Base-by-base conservation (phyloP, 1,284 basidiomycete species). In the Naganishia albida region DNA sequence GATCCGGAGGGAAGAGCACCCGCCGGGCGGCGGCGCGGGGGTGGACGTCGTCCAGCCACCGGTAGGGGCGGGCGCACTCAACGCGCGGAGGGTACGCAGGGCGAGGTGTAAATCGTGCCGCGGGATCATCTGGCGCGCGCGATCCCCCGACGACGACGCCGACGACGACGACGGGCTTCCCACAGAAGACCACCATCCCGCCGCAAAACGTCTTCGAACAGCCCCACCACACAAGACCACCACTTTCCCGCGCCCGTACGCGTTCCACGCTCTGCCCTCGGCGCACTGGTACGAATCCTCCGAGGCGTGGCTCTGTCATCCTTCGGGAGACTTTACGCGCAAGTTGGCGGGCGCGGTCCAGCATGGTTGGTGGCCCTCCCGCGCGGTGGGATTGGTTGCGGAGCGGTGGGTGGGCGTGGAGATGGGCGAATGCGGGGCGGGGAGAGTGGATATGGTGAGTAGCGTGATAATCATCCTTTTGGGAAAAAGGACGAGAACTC, bases 321-420 rank as follows among this genome's bases (percentile, higher is more conserved):
- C 63, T 50, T 57, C 54, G 12, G 63, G 63, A 2, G 63, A 55
- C 13, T 64, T 64, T 25, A 55, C 63, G n/a, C 39, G 10, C 13
- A 56, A 64, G 28, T 38, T 64, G 0, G 28, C 39, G 28, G 18
- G 38, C 1, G 10, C 10, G 34, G 16, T 49, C 2, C 30, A 64
- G 42, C 39, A 23, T 8, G 63, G 63, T 2, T 64, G 54, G 46
- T 64, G 63, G 63, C 63, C 77, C 0, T 74, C 66, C 2, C 72
- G 15, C 2, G 7, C 7, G 25, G 63, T 64, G 10, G 46, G 43
- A 20, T 28, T 64, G 46, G 63, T 64, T 0, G 63, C n/a, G n/a
- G 63, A 57, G 38, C 77, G 68, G 7, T 71, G 67, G 16, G 72
- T 66, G 1, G 71, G 71, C 3, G 75, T 73, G 2, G 70, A 59